Percentiles rank a stretch among this genome's conserved stretches.
Evolutionary conservation across 2,329 filamentous ascomycete genomes (phyloP).

Genomic region (Fusarium sp.): DNA sequence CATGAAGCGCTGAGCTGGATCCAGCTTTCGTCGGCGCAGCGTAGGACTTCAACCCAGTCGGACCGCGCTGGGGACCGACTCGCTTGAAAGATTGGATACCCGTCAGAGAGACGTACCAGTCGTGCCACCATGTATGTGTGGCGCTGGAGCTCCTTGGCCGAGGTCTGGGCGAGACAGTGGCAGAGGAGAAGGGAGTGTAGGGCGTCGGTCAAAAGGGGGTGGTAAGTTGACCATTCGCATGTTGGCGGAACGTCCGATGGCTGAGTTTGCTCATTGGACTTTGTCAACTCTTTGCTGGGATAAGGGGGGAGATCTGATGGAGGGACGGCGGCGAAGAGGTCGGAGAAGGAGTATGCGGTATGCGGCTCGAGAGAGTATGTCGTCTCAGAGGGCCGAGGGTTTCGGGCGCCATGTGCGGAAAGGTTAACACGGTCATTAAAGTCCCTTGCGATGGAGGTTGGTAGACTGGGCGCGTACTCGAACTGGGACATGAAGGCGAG

Average conservation of each 20-base stretch:
- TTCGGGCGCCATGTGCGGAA: constrained; percentile 64
- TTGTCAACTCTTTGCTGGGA: constrained; percentile 63
- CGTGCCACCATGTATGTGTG: constrained; percentile 88
- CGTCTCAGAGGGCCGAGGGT: constrained; percentile 56
- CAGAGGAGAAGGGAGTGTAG: constrained; percentile 84
- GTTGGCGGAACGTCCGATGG: constrained; percentile 52
- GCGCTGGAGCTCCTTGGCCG: constrained; percentile 80
- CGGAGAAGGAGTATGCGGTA: constrained; percentile 64
- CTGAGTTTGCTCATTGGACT: constrained; percentile 43
- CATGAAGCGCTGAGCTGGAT: constrained; percentile 75
- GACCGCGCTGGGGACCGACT: constrained; percentile 79
- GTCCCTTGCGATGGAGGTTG: constrained; percentile 71
- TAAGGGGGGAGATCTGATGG: constrained; percentile 78
- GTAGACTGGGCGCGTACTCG: constrained; percentile 82
- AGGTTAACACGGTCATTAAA: constrained; percentile 71
- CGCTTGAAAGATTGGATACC: constrained; percentile 84
- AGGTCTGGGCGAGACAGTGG: constrained; percentile 85
- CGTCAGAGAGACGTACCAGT: constrained; percentile 80
- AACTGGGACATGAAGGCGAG: constrained; percentile 79
- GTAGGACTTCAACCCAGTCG: constrained; percentile 85
- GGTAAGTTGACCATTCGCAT: constrained; percentile 73
- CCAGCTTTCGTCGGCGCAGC: constrained; percentile 77
- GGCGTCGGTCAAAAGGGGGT: constrained; percentile 84
- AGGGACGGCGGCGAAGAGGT: constrained; percentile 79
- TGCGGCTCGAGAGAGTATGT: constrained; percentile 51